Conservation (phyloP, 805 yeast species). For the Suhomyces tanzawaensis region DNA sequence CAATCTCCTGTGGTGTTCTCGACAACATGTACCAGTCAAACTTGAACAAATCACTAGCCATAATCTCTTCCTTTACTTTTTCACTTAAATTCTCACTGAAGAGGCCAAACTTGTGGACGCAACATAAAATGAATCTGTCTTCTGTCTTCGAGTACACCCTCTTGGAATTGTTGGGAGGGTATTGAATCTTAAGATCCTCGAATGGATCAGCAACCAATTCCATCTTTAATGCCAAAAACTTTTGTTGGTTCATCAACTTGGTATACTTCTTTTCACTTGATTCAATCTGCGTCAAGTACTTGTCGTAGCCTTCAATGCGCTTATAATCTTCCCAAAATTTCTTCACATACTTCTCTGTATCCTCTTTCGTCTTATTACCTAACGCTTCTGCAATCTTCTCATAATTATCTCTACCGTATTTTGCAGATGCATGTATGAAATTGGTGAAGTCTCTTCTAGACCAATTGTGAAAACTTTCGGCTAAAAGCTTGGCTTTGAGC, state of each 20-base stretch:
- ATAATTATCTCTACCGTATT: conserved; percentile 56
- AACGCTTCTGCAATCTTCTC: conserved; percentile 52
- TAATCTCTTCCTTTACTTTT: conserved; percentile 62
- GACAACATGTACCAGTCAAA: conserved; percentile 76
- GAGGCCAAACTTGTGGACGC: conserved; percentile 65
- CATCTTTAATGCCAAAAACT: conserved; percentile 52
- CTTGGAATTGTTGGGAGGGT: conserved; percentile 82
- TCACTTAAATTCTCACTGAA: conserved; percentile 59
- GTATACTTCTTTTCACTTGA: conserved; percentile 67
- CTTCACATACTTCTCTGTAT: conserved; percentile 55
- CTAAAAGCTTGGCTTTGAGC: conserved; percentile 51
- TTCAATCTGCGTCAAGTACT: conserved; percentile 69
- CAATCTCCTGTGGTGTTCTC: conserved; percentile 68
- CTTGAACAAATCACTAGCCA: conserved; percentile 55
- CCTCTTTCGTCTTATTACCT: conserved; percentile 56
- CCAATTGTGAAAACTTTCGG: conserved; percentile 65
- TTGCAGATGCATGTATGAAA: conserved; percentile 67
- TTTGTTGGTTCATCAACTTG: conserved; percentile 53
- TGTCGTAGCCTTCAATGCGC: conserved; percentile 68
- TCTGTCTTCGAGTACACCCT: conserved; percentile 67
- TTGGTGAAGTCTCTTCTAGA: conserved; percentile 71
- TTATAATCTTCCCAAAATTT: conserved; percentile 62
- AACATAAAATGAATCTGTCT: conserved; percentile 62
- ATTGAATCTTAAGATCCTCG: conserved; percentile 60
- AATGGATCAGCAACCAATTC: conserved; percentile 56